Evolutionary conservation across 2,329 filamentous ascomycete species (phyloP), one percentile per base, ranked within the genome.

Genomic region (Cladosporium sp.): DNA sequence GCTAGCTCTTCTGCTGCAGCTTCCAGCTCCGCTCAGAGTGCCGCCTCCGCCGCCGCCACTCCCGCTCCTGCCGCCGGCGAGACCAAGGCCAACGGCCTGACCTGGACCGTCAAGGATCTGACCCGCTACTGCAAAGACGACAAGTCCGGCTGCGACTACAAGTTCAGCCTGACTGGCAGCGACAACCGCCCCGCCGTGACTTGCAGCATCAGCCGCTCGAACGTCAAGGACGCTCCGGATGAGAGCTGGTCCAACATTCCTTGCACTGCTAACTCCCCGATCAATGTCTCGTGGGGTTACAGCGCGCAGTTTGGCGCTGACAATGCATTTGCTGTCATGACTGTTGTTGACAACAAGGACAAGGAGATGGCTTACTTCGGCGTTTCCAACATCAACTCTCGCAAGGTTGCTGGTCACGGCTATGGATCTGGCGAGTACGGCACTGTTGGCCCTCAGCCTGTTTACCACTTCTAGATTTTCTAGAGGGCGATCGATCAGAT

Each of bases 121-220:
- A 56, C 10, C 35, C 59, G 59, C 47, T 58, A 60, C 56, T 60
- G 59, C 56, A 48, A 32, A 39, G 56, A 56, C 3, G 34, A 32
- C 51, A 56, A 35, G 39, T 20, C 15, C 10, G 56, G 55, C 45
- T 60, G 59, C 52, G 59, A 60, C 59, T 60, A 60, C 56, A 58
- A 58, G 47, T 60, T 60, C 42, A 57, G 58, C 20, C 47, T 60
- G 7, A 49, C 42, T 5, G 56, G 56, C 51, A 55, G 52, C 40
- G 52, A 55, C 40, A 36, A 60, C 47, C 52, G 57, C 39, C 40
- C 44, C 8, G 45, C 51, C 39, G 17, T 42, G 24, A 45, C 57
- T 20, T 60, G 59, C 47, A 60, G 56, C 47, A 32, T 60, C 39
- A 22, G 58, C 47, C 56, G 56, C 42, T 49, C 24, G 4, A 15